Evolutionary conservation across 2,329 filamentous ascomycete genomes (phyloP).

Genomic region (Myriosclerotinia duriaeana): DNA sequence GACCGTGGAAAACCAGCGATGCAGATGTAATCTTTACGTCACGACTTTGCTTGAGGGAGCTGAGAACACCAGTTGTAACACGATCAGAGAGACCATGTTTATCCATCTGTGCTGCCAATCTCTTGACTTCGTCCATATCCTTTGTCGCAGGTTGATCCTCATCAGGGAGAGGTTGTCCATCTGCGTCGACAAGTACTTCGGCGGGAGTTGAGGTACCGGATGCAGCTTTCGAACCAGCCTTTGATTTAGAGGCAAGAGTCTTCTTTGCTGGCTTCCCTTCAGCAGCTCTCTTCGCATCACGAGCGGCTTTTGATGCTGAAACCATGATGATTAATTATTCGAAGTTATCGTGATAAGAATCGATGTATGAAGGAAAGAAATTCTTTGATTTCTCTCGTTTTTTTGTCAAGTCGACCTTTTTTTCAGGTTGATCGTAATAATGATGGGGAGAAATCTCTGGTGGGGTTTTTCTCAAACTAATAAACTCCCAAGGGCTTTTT

Average conservation of each 20-base stretch:
- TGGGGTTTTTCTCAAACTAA: slow-evolving; percentile 34
- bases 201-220: slow-evolving; percentile 68
- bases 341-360: slow-evolving; percentile 25
- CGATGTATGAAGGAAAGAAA: slow-evolving; percentile 2
- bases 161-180: slow-evolving; percentile 54
- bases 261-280: slow-evolving; percentile 76
- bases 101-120: slow-evolving; percentile 89
- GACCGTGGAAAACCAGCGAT: slow-evolving; percentile 95
- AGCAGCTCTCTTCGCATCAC: slow-evolving; percentile 68
- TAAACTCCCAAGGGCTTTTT: not conserved
- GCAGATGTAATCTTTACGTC: slow-evolving; percentile 96
- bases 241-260: slow-evolving; percentile 64
- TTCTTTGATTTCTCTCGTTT: slow-evolving; percentile 4
- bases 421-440: slow-evolving; percentile 20
- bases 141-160: slow-evolving; percentile 68
- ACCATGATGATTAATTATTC: slow-evolving; percentile 52
- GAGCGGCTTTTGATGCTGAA: slow-evolving; percentile 69
- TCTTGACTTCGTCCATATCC: slow-evolving; percentile 79
- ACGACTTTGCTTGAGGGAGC: slow-evolving; percentile 79
- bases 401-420: slow-evolving; percentile 22
- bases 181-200: slow-evolving; percentile 65
- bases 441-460: slow-evolving; percentile 24
- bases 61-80: slow-evolving; percentile 94
- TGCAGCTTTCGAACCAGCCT: slow-evolving; percentile 64
- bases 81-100: slow-evolving; percentile 94